phyloP scores from a whole-genome alignment of 2,329 filamentous ascomycete species.

The Clarireedia monteithiana region DNA sequence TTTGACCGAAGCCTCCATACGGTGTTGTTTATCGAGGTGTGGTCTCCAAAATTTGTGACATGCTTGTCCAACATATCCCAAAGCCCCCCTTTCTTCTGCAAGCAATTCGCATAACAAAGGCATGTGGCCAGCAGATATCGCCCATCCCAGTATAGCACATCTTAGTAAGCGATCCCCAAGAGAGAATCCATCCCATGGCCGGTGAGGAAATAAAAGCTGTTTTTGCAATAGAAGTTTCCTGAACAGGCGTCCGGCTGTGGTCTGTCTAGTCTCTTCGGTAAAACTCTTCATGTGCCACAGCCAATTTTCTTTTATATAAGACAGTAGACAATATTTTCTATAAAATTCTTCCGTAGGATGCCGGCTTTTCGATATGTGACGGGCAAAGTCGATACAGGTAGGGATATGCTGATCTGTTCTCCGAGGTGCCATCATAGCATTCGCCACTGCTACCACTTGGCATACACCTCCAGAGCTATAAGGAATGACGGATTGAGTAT shows the following conservation, averaged over 20 bases:
- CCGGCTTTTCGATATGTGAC: background rate
- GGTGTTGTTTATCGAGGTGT: background rate
- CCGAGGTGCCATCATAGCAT: background rate
- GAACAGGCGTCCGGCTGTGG: background rate
- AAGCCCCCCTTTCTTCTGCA: background rate
- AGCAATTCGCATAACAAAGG: background rate
- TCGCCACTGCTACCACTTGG: background rate
- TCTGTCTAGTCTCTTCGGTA: background rate
- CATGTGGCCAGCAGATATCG: background rate
- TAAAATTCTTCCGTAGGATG: background rate
- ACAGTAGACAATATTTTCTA: background rate
- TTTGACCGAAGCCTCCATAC: background rate
- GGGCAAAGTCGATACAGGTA: background rate
- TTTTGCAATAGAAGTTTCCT: background rate
- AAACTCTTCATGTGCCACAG: background rate
- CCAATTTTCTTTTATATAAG: background rate
- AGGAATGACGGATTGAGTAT: background rate
- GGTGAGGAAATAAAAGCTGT: background rate
- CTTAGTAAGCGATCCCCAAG: too few relatives aligned
- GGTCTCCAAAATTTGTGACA: background rate
- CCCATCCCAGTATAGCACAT: background rate
- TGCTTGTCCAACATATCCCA: background rate
- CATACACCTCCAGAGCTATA: background rate
- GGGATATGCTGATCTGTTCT: background rate
- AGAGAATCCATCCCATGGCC: background rate